Evolutionary conservation across 441 rosid genomes (phyloP), one percentile per base, ranked within the genome.

Genomic region (Erodium texanum): DNA sequence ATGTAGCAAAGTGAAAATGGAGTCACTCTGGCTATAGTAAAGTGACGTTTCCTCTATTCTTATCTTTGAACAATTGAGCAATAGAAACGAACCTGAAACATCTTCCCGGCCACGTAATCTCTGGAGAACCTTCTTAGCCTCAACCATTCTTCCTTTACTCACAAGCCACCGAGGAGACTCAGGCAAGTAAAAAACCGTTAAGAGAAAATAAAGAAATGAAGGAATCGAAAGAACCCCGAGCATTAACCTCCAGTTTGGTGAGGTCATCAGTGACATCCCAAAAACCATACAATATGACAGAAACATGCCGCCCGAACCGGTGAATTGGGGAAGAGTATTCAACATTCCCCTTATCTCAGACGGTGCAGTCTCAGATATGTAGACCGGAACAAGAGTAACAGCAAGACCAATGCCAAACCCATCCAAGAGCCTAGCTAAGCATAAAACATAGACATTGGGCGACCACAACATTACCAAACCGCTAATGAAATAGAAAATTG

Each of bases 121-220:
- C 77, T 87, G 89, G 70, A 87, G 90, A 77, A 87, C 93, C 20
- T 16, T 24, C 71, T 84, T 84, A 11, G 93, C 93, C 68, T 87
- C 93, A 0, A 75, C 64, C 93, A 86, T 84, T 74, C 64, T 86
- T 62, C 93, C 93, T 82, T 86, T 87, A 76, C 93, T 87, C 73
- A 87, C 93, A 38, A 87, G 80, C 90, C 93, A 87, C 75, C 93
- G 84, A 74, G 93, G 93, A 56, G 93, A 87, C 77, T 87, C 93
- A 5, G 93, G 93, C 83, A 87, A 73, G 75, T 78, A 87, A 70
- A 87, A 83, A 66, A 86, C 82, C 0, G 84, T 71, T 54, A 87
- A 73, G 50, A 76, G 72, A 74, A 87, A 70, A 38, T 83, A 87
- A 9, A 86, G 32, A 2, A 86, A 73, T 5, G 93, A 83, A 34